phyloP scores from a whole-genome alignment of 768 basidiomycete genomes.

The Pulveroboletus sp. region DNA sequence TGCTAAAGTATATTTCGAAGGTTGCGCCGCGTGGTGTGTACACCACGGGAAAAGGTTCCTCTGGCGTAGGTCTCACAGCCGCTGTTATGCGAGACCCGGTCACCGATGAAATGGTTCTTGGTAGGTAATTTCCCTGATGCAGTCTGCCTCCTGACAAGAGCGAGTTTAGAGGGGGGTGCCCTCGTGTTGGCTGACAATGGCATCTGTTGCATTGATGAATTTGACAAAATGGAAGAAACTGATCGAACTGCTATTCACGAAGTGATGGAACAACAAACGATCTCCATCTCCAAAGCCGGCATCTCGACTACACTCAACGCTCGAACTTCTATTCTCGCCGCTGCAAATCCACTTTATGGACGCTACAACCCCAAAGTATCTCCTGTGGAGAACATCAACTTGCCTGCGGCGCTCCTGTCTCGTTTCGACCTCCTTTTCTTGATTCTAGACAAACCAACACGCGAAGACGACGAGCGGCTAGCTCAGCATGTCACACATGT shows the following conservation, averaged over 20 bases:
- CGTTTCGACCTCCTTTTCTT: conserved; percentile 96
- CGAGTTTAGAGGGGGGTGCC: conserved; percentile 88
- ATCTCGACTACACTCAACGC: conserved; percentile 99
- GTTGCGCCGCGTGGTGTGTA: conserved; percentile 97
- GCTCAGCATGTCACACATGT: conserved; percentile 98
- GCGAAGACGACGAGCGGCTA: conserved; percentile 94
- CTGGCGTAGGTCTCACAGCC: conserved; percentile 97
- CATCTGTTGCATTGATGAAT: conserved; percentile 99
- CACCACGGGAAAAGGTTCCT: conserved; percentile 97
- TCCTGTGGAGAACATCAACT: conserved; percentile 98
- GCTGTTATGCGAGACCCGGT: conserved; percentile 99
- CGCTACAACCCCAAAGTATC: conserved; percentile 98
- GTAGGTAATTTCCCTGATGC: conserved; percentile 44
- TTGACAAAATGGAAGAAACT: conserved; percentile 99
- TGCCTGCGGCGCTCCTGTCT: conserved; percentile 93
- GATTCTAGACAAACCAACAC: conserved; percentile 91
- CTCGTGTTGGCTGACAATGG: conserved; percentile 98
- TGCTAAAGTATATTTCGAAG: conserved; percentile 97
- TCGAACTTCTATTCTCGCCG: conserved; percentile 94
- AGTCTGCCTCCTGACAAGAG: conserved; percentile 8
- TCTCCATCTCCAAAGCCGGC: conserved; percentile 98
- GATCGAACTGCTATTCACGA: conserved; percentile 99
- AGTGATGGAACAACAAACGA: conserved; percentile 99
- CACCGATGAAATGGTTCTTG: conserved; percentile 98
- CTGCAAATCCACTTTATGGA: conserved; percentile 96